phyloP scores from a whole-genome alignment of 2,329 filamentous ascomycete species.

The Reticulascus tulasneorum region DNA sequence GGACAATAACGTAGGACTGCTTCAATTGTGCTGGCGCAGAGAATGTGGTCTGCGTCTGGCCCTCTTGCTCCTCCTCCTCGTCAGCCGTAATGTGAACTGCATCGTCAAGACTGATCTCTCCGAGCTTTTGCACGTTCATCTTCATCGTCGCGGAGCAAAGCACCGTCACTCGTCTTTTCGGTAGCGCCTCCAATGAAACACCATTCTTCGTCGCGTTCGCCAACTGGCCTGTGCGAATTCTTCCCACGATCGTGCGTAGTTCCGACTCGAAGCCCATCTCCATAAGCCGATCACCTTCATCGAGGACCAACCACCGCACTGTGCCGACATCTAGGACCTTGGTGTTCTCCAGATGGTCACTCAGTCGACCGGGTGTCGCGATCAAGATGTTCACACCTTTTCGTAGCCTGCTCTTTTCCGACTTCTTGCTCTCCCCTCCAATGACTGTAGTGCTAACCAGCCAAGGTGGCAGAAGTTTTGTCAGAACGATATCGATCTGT shows the following conservation, averaged over 20 bases:
- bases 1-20: slow-evolving; percentile 82
- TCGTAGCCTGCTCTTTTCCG: slow-evolving; percentile 87
- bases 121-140: slow-evolving; percentile 90
- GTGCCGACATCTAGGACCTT: slow-evolving; percentile 82
- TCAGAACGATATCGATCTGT: slow-evolving; percentile 84
- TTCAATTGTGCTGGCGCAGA: slow-evolving; percentile 88
- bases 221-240: slow-evolving; percentile 63
- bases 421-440: slow-evolving; percentile 65
- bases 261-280: slow-evolving; percentile 96
- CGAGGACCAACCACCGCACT: slow-evolving; percentile 89
- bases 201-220: slow-evolving; percentile 57
- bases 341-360: slow-evolving; percentile 90
- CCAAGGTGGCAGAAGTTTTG: slow-evolving; percentile 85
- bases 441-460: slow-evolving; percentile 84
- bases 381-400: slow-evolving; percentile 96
- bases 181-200: slow-evolving; percentile 58
- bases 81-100: slow-evolving; percentile 78
- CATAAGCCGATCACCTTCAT: slow-evolving; percentile 98
- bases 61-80: slow-evolving; percentile 44
- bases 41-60: slow-evolving; percentile 56
- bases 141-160: slow-evolving; percentile 97
- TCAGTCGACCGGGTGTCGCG: slow-evolving; percentile 85
- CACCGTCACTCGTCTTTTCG: slow-evolving; percentile 75
- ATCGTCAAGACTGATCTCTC: slow-evolving; percentile 92
- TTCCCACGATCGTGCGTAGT: slow-evolving; percentile 78